phyloP scores from a whole-genome alignment of 176 grass and related monocot species.

The Phragmites australis region DNA sequence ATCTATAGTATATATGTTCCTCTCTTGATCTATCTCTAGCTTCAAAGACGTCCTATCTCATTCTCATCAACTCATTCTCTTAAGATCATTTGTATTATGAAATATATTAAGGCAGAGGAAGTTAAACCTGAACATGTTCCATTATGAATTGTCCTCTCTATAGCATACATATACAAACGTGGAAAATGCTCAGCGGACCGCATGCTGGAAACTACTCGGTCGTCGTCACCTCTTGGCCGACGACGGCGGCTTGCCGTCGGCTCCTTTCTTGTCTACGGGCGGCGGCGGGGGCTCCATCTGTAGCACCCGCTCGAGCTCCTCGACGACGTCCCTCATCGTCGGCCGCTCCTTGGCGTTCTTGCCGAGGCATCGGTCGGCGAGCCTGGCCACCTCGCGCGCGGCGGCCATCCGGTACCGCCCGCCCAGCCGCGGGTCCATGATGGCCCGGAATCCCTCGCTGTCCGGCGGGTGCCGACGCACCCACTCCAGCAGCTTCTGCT shows the following conservation, averaged over 20 bases:
- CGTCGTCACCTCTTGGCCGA: slow-evolving; percentile 28
- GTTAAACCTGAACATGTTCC: not conserved
- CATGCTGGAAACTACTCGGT: not conserved
- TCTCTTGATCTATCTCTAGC: too few relatives aligned
- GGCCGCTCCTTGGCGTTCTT: slow-evolving; percentile 80
- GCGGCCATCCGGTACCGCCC: slow-evolving; percentile 55
- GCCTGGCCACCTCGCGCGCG: slow-evolving; percentile 56
- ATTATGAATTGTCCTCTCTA: not conserved
- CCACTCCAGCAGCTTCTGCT: slow-evolving; percentile 86
- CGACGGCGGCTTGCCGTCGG: not conserved
- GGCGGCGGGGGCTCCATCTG: slow-evolving; percentile 44
- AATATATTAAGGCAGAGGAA: too few relatives aligned
- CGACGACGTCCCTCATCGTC: slow-evolving; percentile 58
- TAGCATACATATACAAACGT: not conserved
- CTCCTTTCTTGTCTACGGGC: not conserved
- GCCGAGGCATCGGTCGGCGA: slow-evolving; percentile 71
- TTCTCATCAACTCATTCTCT: too few relatives aligned
- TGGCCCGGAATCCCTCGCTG: slow-evolving; percentile 45
- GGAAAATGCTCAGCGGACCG: too few relatives aligned
- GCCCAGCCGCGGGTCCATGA: slow-evolving; percentile 78
- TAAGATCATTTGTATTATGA: too few relatives aligned
- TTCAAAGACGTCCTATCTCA: too few relatives aligned
- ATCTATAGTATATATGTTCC: too few relatives aligned
- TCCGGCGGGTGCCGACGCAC: slow-evolving; percentile 54
- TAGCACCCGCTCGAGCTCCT: slow-evolving; percentile 53